Base-by-base conservation (phyloP, 345 rosid genomes). In the Orychophragmus violaceus region DNA sequence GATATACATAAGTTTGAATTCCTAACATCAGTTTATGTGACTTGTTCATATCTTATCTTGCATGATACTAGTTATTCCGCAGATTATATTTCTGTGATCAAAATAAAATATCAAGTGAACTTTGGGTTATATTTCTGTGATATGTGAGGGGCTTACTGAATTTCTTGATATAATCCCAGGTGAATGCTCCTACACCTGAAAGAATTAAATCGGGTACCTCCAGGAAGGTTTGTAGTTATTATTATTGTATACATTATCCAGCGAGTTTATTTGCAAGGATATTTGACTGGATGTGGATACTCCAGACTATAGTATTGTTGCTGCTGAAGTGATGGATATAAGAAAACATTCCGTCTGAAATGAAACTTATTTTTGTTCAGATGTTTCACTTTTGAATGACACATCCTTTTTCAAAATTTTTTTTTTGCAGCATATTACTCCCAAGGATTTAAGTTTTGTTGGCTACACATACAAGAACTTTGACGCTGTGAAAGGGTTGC, bases 401-500 rank as follows among this genome's bases (percentile, higher is more conserved):
- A 18, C 18, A 57, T 59, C 13, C 24, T 57, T 64, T 46, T n/a
- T n/a, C n/a, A n/a, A n/a, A n/a, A n/a, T n/a, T 60, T 45, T n/a
- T 32, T 74, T 53, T 49, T 33, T 78, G 81, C 86, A 92, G 86
- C 78, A 69, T 44, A 79, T 88, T 74, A 84, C 95, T 57, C 87
- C 95, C 45, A 87, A 92, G 79, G 95, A 92, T 86, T 74, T 92
- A 71, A 92, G 84, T 82, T 92, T 92, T 66, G 98, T 92, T 77
- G 96, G 98, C 73, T 91, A 91, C 59, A 91, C 98, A 17, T 91
- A 84, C 90, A 91, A 89, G 85, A 91, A 91, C 79, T 91, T 91
- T 59, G 98, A 89, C 57, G 98, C 96, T 37, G 92, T 91, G 60
- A 89, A 91, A 81, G 98, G 86, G 55, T 67, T 84, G 36, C 81